Base-by-base conservation (phyloP, 495 filamentous ascomycete genomes). In the Chaetomium cochliodes region DNA sequence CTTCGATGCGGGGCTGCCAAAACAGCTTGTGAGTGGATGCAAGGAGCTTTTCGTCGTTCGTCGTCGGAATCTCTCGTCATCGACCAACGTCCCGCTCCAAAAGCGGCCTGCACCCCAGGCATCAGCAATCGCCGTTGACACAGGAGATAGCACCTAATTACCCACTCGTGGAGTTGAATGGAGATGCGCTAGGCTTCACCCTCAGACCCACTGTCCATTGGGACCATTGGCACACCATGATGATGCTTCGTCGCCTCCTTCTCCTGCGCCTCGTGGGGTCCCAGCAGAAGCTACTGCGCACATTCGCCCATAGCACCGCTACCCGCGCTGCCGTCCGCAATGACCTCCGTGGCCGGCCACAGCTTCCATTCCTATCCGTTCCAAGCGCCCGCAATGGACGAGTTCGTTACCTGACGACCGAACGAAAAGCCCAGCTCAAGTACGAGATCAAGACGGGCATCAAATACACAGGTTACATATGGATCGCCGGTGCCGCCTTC, bases 381-480 rank as follows among this genome's bases (percentile, higher is more conserved):
- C 77, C 72, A 71, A 81, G 62, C 69, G 56, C 72, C n/a, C 70
- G 68, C 26, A 13, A 39, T 78, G 85, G 87, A 26, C 82, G 87
- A 44, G 82, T 86, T 7, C 88, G 92, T 25, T 80, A 90, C 51
- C 76, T 93, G 37, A 92, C 89, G n/a, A 93, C 91, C 0, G 87
- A 92, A 70, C 83, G 83, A 58, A 88, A 87, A 60, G 79, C 82
- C 28, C 86, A 86, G 75, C 80, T 92, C 58, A 88, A 83, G 65
- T 79, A 86, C 58, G 85, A 90, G 33, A 71, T 89, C 52, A 82
- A 79, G 57, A 81, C 82, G 12, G 85, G 84, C 12, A 74, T 81
- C 54, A 88, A 92, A 62, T 89, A 84, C 65, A 82, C 78, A 33
- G 72, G 74, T 25, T 84, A 77, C 30, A 70, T 87, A 44, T 92